Conservation (phyloP, 768 basidiomycete species). For the Lanmaoa pseudosensibilis region DNA sequence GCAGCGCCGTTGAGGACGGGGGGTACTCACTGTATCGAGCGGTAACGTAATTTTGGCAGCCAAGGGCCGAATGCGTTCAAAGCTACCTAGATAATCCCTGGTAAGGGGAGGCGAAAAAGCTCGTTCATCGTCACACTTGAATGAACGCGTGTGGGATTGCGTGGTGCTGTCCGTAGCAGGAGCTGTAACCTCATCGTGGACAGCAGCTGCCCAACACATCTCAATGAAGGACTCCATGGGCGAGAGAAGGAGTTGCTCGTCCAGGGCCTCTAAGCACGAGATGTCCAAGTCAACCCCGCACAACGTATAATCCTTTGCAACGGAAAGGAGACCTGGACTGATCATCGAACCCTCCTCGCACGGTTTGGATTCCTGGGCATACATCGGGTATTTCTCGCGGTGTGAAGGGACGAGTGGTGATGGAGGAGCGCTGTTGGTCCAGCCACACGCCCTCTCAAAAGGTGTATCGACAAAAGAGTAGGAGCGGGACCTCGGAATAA, state of each 20-base stretch:
- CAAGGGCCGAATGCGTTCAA: conserved; percentile 11
- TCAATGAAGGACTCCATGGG: conserved; percentile 42
- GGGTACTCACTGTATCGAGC: conserved; percentile 14
- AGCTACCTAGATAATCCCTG: conserved; percentile 9
- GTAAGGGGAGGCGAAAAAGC: neutral
- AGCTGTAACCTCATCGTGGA: conserved; percentile 26
- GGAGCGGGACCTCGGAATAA: conserved; percentile 6
- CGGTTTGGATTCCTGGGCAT: conserved; percentile 3
- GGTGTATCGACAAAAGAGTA: conserved; percentile 16
- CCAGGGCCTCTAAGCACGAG: conserved; percentile 37
- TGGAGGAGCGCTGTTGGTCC: conserved; percentile 20
- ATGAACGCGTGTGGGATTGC: conserved; percentile 16
- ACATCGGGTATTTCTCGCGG: conserved; percentile 10
- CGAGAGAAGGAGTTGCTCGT: conserved; percentile 40
- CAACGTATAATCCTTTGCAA: conserved; percentile 25
- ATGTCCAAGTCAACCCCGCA: conserved; percentile 38
- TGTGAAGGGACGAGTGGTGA: conserved; percentile 5
- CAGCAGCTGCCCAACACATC: conserved; percentile 39
- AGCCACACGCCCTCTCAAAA: conserved; percentile 21
- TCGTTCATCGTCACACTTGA: conserved; percentile 8
- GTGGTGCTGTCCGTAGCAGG: neutral
- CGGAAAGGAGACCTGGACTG: conserved; percentile 10
- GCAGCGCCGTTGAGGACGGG: neutral
- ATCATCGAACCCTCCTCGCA: neutral
- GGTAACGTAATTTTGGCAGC: conserved; percentile 23